These are phyloP conservation scores for Narthecium ossifragum DNA, from an alignment of 106 monocot species.

Conservation along the genomic window DNA sequence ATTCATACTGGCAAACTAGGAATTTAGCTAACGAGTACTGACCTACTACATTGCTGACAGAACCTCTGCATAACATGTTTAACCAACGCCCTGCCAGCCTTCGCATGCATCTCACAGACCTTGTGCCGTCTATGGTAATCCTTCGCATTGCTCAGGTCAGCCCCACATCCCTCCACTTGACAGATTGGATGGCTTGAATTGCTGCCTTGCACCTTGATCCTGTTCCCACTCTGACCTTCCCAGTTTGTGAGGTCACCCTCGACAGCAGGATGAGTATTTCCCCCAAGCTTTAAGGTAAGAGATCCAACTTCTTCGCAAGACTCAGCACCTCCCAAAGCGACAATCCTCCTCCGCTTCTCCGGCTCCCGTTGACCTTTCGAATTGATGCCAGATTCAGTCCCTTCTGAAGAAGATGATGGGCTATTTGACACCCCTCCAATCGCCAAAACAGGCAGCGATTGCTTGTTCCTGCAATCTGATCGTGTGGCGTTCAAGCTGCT, in stretches of 20 bases:
- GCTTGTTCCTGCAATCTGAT: slow-evolving; percentile 35
- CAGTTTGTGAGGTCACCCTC: slow-evolving; percentile 19
- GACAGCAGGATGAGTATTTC: slow-evolving; percentile 14
- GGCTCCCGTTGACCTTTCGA: slow-evolving; percentile 23
- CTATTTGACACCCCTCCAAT: slow-evolving; percentile 10
- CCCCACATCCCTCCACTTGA: slow-evolving; percentile 73
- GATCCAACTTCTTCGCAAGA: slow-evolving; percentile 14
- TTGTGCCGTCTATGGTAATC: slow-evolving; percentile 88
- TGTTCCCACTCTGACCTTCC: slow-evolving; percentile 41
- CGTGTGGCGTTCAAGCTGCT: slow-evolving; percentile 32
- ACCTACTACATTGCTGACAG: slow-evolving; percentile 95
- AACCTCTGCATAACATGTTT: slow-evolving; percentile 59
- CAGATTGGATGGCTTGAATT: slow-evolving; percentile 34
- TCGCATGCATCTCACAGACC: slow-evolving; percentile 80
- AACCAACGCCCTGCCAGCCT: slow-evolving; percentile 52
- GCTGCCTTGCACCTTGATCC: slow-evolving; percentile 26
- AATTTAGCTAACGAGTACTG: slow-evolving; percentile 3
- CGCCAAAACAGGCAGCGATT: slow-evolving; percentile 13
- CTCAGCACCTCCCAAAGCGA: slow-evolving; percentile 33
- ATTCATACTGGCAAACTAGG: too few relatives aligned
- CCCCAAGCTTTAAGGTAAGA: slow-evolving; percentile 49
- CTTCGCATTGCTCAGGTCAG: slow-evolving; percentile 46
- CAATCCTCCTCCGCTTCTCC: slow-evolving; percentile 57
- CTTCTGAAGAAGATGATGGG: slow-evolving; percentile 33
- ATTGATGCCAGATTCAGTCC: slow-evolving; percentile 6